Evolutionary conservation across 139 green algal genomes (phyloP), one percentile per base, ranked within the genome.

Genomic region (Asterochloris sp.): DNA sequence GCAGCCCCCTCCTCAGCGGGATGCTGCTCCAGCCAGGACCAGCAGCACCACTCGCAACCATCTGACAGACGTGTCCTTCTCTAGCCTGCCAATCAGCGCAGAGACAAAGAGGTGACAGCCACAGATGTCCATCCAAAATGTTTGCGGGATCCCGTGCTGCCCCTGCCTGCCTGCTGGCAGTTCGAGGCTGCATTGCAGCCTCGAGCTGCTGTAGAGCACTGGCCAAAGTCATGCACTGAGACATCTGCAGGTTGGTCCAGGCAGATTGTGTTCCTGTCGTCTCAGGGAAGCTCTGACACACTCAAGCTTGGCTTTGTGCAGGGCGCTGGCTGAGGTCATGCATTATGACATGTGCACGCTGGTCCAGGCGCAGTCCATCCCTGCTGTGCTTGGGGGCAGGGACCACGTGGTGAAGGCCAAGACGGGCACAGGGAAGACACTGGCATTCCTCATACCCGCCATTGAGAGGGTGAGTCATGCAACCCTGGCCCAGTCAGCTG

Each of bases 361-460:
- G 27, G 90, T 93, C 21, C 90, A 93, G 82, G 79, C 85, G 11
- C 80, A 80, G 4, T 84, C 87, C 8, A 74, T 92, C n/a, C 85
- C 87, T 11, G n/a, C 64, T 12, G 66, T 74, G 13, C 82, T 91
- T 26, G 21, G 69, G 9, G 89, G 88, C 1, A 62, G 74, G 23
- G 94, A 98, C 75, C 84, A 96, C 8, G 86, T 97, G 54, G 91
- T 87, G 28, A 96, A 95, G 80, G 95, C 95, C 64, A 96, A 95
- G 75, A 98, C 94, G 10, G 94, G 94, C 81, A 97, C 92, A 12
- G 92, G 92, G 67, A 97, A 97, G 82, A 97, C 93, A 0, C 84
- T 96, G 66, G 93, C 80, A 0, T 97, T 96, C 76, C 80, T 95
- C 6, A 91, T 97, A 15, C 93, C 93, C 0, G 87, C 87, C 0